Evolutionary conservation across 1,139 yeast species (phyloP), one percentile per base, ranked within the genome.

Genomic region (Lodderomyces elongisporus): DNA sequence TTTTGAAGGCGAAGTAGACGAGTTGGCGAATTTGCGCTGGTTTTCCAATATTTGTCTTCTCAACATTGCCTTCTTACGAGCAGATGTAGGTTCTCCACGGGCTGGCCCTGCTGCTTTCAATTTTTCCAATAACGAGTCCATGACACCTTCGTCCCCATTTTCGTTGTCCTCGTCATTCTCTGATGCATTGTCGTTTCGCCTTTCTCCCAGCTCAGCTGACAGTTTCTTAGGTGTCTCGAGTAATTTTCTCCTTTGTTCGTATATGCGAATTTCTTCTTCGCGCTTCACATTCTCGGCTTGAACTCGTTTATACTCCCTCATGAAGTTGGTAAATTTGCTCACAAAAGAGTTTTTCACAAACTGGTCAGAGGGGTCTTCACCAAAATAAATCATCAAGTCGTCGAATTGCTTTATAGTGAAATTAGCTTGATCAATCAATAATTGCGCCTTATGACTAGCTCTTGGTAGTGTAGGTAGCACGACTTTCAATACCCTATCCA

Each of bases 1-100:
- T 20, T 39, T 40, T 13, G 31, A 27, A 4, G 43, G 39, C 4
- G 38, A 28, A 4, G 31, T 18, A 10, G 13, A 27, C n/a, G 14
- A 21, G 7, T 28, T 26, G 34, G 35, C 13, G 37, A 26, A 26
- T 26, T 47, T 52, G 34, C 51, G 58, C 41, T 55, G 62, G 26
- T 57, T 61, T 34, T 67, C 74, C 40, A 73, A 37, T 30, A 79
- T 49, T 36, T 77, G 78, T 45, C 70, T 78, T 43, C 91, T 74
- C 45, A 89, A 84, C 42, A 83, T 63, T 0, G 95, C 95, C 39
- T 93, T 68, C 48, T 87, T 78, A 45, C 95, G 66, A 0, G 95
- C 95, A 5, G 91, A 77, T 1, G 84, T 62, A 0, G 93, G 79
- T 49, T 85, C 93, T 3, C 85, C 79, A 44, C 75, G 75, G 5